Evolutionary conservation across 2,329 filamentous ascomycete genomes (phyloP), one percentile per base, ranked within the genome.

Genomic region (Aspergillus brunneoviolaceus): DNA sequence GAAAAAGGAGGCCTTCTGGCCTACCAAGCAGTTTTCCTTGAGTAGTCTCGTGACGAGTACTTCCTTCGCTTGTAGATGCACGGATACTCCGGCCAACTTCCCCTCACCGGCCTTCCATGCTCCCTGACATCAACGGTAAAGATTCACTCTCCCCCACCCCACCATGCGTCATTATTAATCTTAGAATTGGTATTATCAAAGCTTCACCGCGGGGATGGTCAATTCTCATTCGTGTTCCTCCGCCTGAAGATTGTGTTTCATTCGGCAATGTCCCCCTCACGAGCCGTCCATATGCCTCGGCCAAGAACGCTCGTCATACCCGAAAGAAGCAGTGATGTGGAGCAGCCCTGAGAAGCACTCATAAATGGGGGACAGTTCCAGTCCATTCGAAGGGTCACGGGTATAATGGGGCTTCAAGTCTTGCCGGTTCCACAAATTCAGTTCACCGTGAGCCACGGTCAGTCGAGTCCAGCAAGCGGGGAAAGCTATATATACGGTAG

Each of bases 1-100:
- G 52, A 64, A 68, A 70, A 67, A 65, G 60, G 50, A 60, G 68
- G 57, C 60, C 60, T 23, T 59, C 59, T 65, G 62, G 53, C 33
- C 42, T 55, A 35, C 53, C 45, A 35, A n/a, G 27, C 5, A 14
- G 7, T 5, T 39, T 39, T 52, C 4, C 14, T 29, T 25, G 19
- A 1, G 23, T 50, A n/a, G 10, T 29, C 25, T n/a, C 49, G 49
- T 50, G 49, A 27, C 49, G 49, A 50, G 49, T 9, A 27, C 7
- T 16, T 9, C 1, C 21, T 29, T 16, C 5, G 14, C 5, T 14
- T 21, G 33, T 16, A 35, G 39, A 45, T 19, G 16, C 6, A n/a
- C 39, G 33, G 33, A 35, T 35, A 35, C 4, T 16, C 33, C 39
- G 39, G 16, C 39, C 39, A 45, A 16, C 16, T 45, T 42, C 39